These are phyloP conservation scores for Fusarium domesticum DNA, from an alignment of 2,329 filamentous ascomycete genomes.

Conservation along the genomic window DNA sequence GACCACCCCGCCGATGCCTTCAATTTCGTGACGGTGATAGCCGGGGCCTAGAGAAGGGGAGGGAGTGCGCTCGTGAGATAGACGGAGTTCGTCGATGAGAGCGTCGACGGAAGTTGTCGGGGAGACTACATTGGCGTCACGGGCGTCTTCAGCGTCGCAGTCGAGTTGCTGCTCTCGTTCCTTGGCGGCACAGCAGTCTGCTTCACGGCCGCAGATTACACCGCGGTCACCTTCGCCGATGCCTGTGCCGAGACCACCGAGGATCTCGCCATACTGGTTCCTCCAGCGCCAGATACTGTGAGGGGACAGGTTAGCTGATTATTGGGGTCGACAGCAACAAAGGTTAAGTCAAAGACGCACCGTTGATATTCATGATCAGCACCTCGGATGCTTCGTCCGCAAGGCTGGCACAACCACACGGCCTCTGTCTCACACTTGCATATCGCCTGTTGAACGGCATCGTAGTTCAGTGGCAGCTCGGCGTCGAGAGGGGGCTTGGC, in stretches of 20 bases:
- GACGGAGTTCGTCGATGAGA: slow-evolving; percentile 32
- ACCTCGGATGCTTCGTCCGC: slow-evolving; percentile 67
- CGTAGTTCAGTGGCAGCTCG: slow-evolving; percentile 47
- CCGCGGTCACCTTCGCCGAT: slow-evolving; percentile 86
- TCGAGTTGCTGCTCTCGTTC: slow-evolving; percentile 82
- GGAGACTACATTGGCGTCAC: slow-evolving; percentile 37
- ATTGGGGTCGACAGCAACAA: not conserved
- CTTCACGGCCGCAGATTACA: slow-evolving; percentile 79
- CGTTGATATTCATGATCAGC: slow-evolving; percentile 58
- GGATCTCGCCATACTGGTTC: slow-evolving; percentile 76
- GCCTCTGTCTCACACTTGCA: slow-evolving; percentile 53
- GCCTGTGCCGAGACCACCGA: slow-evolving; percentile 77
- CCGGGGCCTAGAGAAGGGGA: slow-evolving; percentile 61
- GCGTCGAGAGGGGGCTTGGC: slow-evolving; percentile 44
- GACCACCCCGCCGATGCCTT: slow-evolving; percentile 82
- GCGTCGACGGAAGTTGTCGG: slow-evolving; percentile 24
- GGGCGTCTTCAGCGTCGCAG: slow-evolving; percentile 74
- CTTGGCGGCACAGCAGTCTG: slow-evolving; percentile 70
- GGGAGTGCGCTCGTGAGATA: slow-evolving; percentile 41
- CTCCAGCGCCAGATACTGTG: slow-evolving; percentile 82
- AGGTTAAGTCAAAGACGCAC: slow-evolving; percentile 35
- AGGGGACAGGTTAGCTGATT: too few relatives aligned
- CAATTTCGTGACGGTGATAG: slow-evolving; percentile 83
- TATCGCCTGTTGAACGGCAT: slow-evolving; percentile 54
- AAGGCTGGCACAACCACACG: slow-evolving; percentile 84